Percentiles rank a stretch among this genome's conserved stretches.
These are phyloP conservation scores for Saussurea involucrata DNA, from an alignment of 129 eudicot genomes.

Conservation along the genomic window DNA sequence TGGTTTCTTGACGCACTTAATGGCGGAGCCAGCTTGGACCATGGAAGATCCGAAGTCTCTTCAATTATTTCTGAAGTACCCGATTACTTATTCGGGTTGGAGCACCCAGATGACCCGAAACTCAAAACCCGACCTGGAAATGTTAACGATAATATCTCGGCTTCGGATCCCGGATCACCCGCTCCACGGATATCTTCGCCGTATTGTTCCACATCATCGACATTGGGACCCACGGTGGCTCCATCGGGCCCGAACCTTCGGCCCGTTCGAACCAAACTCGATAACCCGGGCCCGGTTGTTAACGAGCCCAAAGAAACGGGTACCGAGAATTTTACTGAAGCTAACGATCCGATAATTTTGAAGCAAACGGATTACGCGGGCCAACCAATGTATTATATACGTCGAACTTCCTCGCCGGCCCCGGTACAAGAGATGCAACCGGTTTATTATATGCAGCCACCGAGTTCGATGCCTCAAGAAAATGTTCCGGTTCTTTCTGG, in stretches of 20 bases:
- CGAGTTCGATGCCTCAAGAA: conserved; percentile 45
- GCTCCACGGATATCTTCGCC: conserved; percentile 55
- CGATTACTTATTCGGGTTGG: conserved; percentile 84
- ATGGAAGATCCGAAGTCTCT: conserved; percentile 82
- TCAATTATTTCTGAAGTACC: conserved; percentile 85
- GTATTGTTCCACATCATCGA: conserved; percentile 61
- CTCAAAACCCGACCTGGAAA: conserved; percentile 15
- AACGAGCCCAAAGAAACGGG: conserved; percentile 38
- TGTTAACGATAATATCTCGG: conserved; percentile 36
- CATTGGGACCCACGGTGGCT: conserved; percentile 35
- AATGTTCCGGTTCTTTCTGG: conserved; percentile 34
- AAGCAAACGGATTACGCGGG: conserved; percentile 52
- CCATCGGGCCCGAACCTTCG: conserved; percentile 56
- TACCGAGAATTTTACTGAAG: conserved; percentile 18
- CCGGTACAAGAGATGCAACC: conserved; percentile 56
- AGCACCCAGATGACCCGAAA: conserved; percentile 57
- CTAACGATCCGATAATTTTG: conserved; percentile 19
- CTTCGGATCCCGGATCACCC: conserved; percentile 82
- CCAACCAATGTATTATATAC: conserved; percentile 43
- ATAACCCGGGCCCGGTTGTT: conserved; percentile 29
- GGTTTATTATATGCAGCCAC: conserved; percentile 52
- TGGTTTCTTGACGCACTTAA: conserved; percentile 93
- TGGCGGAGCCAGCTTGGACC: conserved; percentile 60
- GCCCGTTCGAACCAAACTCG: conserved; percentile 57
- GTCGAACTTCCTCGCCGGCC: conserved; percentile 31